Evolutionary conservation across 257 asterid species (phyloP).

Genomic region (Salvia miltiorrhiza): DNA sequence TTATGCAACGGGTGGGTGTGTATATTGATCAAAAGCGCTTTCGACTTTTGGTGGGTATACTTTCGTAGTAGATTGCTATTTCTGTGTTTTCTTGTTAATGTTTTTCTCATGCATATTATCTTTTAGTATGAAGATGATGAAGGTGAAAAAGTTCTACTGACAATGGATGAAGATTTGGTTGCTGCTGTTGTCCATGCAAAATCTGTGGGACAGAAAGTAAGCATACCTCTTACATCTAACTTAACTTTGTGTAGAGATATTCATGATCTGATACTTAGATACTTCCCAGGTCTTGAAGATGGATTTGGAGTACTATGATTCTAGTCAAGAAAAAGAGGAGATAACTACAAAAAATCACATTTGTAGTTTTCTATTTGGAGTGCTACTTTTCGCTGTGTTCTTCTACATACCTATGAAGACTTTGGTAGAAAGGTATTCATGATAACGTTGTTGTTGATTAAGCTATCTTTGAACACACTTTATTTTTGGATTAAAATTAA

Average conservation of each 20-base stretch:
- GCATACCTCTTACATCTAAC: not conserved
- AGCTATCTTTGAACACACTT: too few relatives aligned
- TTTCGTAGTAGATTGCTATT: not conserved
- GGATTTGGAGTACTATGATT: slow-evolving; percentile 49
- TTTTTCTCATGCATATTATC: too few relatives aligned
- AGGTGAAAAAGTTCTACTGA: slow-evolving; percentile 89
- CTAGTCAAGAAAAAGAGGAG: slow-evolving; percentile 31
- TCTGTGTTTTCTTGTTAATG: slow-evolving; percentile 10
- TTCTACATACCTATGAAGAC: too few relatives aligned
- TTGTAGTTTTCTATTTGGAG: too few relatives aligned
- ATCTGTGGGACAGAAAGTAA: slow-evolving; percentile 70
- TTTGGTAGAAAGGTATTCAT: too few relatives aligned
- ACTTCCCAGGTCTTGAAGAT: slow-evolving; percentile 66
- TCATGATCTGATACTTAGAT: not conserved
- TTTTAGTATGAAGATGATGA: too few relatives aligned
- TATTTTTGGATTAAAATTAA: too few relatives aligned
- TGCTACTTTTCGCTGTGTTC: too few relatives aligned
- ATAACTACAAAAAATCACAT: too few relatives aligned
- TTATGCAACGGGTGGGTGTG: slow-evolving; percentile 65
- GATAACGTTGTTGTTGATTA: too few relatives aligned
- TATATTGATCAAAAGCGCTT: slow-evolving; percentile 42
- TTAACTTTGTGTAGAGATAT: slow-evolving; percentile 1
- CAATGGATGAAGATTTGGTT: slow-evolving; percentile 70
- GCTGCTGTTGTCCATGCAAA: slow-evolving; percentile 81
- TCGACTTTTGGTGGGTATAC: slow-evolving; percentile 77